Evolutionary conservation across 768 basidiomycete species (phyloP).

Genomic region (Suillus occidentalis): DNA sequence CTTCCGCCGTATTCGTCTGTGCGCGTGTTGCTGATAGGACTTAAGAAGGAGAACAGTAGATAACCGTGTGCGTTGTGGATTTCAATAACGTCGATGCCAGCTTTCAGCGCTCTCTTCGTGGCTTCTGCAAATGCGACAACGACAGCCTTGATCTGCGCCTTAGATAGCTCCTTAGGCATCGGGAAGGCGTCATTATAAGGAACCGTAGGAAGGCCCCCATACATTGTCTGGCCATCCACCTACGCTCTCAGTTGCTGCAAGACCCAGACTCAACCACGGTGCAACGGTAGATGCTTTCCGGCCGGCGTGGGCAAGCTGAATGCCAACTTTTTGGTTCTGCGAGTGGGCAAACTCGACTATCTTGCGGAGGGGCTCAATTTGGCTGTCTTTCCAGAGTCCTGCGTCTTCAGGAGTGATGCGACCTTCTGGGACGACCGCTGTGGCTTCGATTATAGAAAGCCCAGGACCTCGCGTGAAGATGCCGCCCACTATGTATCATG

Average conservation of each 20-base stretch:
- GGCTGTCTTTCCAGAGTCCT: slow-evolving; percentile 65
- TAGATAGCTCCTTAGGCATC: slow-evolving; percentile 54
- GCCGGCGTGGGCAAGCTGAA: slow-evolving; percentile 78
- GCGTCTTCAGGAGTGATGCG: slow-evolving; percentile 67
- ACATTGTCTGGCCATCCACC: slow-evolving; percentile 59
- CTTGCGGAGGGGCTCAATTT: slow-evolving; percentile 44
- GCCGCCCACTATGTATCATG: slow-evolving; percentile 42
- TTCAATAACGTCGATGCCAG: slow-evolving; percentile 61
- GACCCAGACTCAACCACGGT: slow-evolving; percentile 53
- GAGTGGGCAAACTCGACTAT: slow-evolving; percentile 74
- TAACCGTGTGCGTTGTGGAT: slow-evolving; percentile 70
- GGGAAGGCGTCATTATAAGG: slow-evolving; percentile 45
- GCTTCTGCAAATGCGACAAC: slow-evolving; percentile 55
- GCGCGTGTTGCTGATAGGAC: slow-evolving; percentile 60
- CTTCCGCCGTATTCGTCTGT: slow-evolving; percentile 71
- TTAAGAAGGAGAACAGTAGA: slow-evolving; percentile 55
- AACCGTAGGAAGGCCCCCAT: slow-evolving; percentile 56
- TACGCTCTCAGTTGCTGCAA: slow-evolving; percentile 34
- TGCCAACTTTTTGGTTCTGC: slow-evolving; percentile 65
- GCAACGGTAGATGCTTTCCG: slow-evolving; percentile 68
- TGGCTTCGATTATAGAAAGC: slow-evolving; percentile 63
- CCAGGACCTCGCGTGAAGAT: slow-evolving; percentile 57
- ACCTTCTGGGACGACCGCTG: slow-evolving; percentile 58
- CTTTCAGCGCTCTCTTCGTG: slow-evolving; percentile 51
- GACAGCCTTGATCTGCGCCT: slow-evolving; percentile 55